Base-by-base conservation (phyloP, 2,329 filamentous ascomycete genomes). In the Bipolaris oryzae region DNA sequence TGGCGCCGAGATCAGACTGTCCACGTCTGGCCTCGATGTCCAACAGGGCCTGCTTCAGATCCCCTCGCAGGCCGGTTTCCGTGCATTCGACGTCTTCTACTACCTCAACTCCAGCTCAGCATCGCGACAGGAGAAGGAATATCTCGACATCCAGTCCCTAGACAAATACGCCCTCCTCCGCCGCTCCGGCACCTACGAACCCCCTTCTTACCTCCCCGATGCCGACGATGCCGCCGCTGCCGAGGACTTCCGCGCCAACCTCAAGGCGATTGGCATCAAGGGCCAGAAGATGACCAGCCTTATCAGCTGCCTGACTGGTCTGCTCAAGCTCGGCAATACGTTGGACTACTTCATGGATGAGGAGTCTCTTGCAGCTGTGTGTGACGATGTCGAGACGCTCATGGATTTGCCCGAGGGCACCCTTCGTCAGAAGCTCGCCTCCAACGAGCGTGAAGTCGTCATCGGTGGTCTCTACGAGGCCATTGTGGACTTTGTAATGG, bases 61-160 rank as follows among this genome's bases (percentile, higher is more conserved):
- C 15, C 91, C 95, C 0, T 77, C 87, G 0, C 87, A 96, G 71
- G 72, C 87, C 6, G 95, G 95, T 11, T 92, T 92, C 76, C 88
- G 95, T 61, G 95, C 94, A 3, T 99, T 99, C 67, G 94, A 99
- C 72, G 95, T 96, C 47, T 98, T 99, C 73, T 98, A 99, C 79
- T 98, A 97, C 70, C 86, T 99, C 0, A 83, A 98, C 39, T 96
- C 93, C 0, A 92, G 90, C n/a, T 90, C 91, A 0, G 96, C 95
- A 0, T 95, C 91, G 1, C 87, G 89, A 3, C 89, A 92, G 1
- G 95, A 99, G 78, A 84, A 92, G 53, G 94, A 98, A 73, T 96
- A 93, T 58, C 80, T 99, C 13, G 87, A 89, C 23, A 84, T 99
- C 28, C 90, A 92, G 77, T 82, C 87, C 7, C 86, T 91, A 2